These are phyloP conservation scores for Talaromyces sp. DNA, from an alignment of 2,329 filamentous ascomycete genomes.

Conservation along the genomic window DNA sequence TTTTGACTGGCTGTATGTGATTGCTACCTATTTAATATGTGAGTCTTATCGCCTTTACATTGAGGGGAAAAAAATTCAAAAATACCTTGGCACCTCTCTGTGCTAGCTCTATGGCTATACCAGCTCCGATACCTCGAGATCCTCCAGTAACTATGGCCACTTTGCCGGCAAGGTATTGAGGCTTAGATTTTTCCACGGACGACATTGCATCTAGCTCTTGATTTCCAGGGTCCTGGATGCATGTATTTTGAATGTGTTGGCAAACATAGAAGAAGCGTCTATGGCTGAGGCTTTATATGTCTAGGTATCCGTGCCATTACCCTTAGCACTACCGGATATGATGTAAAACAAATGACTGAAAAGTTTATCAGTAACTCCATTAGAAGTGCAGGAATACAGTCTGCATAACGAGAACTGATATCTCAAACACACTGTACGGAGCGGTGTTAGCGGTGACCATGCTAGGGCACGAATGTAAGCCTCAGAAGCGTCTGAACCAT, in stretches of 20 bases:
- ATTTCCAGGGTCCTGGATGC: neutral
- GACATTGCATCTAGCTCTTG: neutral
- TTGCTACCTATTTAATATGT: slow-evolving; percentile 32
- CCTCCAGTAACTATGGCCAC: slow-evolving; percentile 50
- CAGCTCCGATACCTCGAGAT: slow-evolving; percentile 50
- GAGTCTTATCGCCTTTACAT: no score
- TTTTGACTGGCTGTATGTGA: slow-evolving; percentile 42
- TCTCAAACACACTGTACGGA: neutral
- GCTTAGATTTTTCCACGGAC: neutral
- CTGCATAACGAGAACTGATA: no score
- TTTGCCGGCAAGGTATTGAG: slow-evolving; percentile 24
- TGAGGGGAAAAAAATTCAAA: neutral
- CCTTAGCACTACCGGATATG: neutral
- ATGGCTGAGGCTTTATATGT: neutral
- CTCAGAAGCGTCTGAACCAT: neutral
- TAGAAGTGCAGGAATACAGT: neutral
- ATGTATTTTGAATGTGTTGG: neutral
- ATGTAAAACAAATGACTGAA: neutral
- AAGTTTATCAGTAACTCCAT: neutral
- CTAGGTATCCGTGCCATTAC: neutral
- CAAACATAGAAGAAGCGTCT: neutral
- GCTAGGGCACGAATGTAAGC: neutral
- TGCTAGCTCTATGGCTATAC: slow-evolving; percentile 49
- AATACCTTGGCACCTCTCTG: slow-evolving; percentile 40
- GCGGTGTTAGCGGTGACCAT: neutral